phyloP scores from a whole-genome alignment of 768 basidiomycete genomes.

The Suillus paluster region DNA sequence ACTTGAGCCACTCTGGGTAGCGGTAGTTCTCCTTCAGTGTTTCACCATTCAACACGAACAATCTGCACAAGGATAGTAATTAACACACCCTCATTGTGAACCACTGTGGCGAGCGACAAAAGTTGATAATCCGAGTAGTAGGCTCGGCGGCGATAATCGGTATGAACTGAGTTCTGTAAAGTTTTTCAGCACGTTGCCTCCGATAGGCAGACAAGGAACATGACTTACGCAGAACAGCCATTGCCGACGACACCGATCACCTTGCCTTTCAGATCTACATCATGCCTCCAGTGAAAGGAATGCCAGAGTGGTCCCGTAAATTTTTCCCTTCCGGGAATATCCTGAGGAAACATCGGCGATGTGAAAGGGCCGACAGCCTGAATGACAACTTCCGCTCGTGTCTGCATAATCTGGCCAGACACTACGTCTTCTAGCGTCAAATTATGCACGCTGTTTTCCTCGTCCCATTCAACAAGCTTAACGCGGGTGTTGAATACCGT shows the following conservation, averaged over 20 bases:
- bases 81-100: constrained; percentile 50
- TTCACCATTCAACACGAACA: not conserved
- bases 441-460: constrained; percentile 44
- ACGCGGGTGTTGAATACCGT: constrained; percentile 49
- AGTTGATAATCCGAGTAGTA: constrained; percentile 56
- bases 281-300: constrained; percentile 59
- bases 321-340: constrained; percentile 44
- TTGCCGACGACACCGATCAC: constrained; percentile 66
- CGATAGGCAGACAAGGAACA: constrained; percentile 15
- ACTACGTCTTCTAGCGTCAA: constrained; percentile 41
- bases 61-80: not conserved
- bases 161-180: constrained; percentile 59
- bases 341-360: constrained; percentile 48
- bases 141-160: constrained; percentile 55
- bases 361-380: constrained; percentile 57
- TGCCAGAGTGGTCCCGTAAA: constrained; percentile 60
- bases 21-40: constrained; percentile 40
- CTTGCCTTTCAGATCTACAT: constrained; percentile 56
- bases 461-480: constrained; percentile 49
- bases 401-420: constrained; percentile 39
- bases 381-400: constrained; percentile 52
- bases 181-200: constrained; percentile 14
- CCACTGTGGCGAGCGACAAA: constrained; percentile 68
- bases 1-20: constrained; percentile 50
- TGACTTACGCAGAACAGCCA: constrained; percentile 59